phyloP scores from a whole-genome alignment of 495 filamentous ascomycete genomes.

The Annulohypoxylon maeteangense region DNA sequence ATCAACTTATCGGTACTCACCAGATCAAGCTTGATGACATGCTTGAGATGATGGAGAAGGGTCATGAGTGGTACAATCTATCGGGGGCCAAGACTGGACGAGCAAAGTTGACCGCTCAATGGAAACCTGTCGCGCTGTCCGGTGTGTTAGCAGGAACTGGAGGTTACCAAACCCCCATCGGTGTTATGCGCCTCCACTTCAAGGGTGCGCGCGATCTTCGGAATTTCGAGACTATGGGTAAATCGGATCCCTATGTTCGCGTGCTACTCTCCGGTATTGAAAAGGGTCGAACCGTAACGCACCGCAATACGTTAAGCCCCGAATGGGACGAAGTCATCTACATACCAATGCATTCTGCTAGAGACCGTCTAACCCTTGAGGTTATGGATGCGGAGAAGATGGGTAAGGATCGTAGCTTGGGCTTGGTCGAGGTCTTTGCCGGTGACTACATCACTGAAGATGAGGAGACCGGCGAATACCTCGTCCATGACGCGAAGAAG shows the following conservation, averaged over 20 bases:
- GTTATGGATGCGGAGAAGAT: constrained; percentile 97
- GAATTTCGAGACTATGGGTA: constrained; percentile 94
- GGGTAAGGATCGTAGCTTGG: constrained; percentile 86
- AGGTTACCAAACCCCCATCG: constrained; percentile 92
- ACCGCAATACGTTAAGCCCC: constrained; percentile 93
- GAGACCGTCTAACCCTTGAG: constrained; percentile 86
- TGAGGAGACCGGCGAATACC: constrained; percentile 83
- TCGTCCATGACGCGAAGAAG: constrained; percentile 79
- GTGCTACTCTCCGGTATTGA: constrained; percentile 89
- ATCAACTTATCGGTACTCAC: constrained; percentile 88
- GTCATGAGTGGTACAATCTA: constrained; percentile 95
- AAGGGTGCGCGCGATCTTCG: constrained; percentile 81
- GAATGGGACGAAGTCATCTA: constrained; percentile 97
- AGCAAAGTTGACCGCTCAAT: constrained; percentile 87
- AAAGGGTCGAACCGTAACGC: constrained; percentile 91
- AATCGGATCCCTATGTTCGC: constrained; percentile 93
- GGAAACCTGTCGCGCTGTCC: constrained; percentile 91
- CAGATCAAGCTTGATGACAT: constrained; percentile 95
- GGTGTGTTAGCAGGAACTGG: constrained; percentile 78
- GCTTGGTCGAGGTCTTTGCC: constrained; percentile 76
- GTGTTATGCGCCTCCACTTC: constrained; percentile 95
- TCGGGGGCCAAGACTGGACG: constrained; percentile 83
- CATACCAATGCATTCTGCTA: constrained; percentile 86
- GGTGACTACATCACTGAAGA: constrained; percentile 82
- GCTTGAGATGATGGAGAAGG: constrained; percentile 88